Evolutionary conservation across 148 eudicot genomes (phyloP), one percentile per base, ranked within the genome.

Genomic region (Diospyros lotus): DNA sequence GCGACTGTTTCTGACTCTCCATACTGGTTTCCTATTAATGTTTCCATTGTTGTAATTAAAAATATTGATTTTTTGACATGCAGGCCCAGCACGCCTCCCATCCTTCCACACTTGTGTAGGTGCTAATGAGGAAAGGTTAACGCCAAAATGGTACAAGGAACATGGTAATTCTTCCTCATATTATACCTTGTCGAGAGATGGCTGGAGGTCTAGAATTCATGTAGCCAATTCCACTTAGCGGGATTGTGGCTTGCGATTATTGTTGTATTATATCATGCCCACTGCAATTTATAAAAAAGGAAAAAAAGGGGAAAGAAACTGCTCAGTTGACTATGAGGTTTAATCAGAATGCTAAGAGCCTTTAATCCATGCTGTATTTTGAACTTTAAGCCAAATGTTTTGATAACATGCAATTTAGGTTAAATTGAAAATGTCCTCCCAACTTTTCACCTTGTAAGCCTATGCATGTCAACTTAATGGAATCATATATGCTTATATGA

Each of bases 81-180:
- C 93, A 95, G 99, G 75, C 77, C 93, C 99, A 70, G 91, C 94
- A 58, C 94, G 98, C 59, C 99, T 95, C 74, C 99, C 99, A 51
- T 84, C 94, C 62, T 95, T 95, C 79, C 98, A 95, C 84, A 91
- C 98, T 60, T 95, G 99, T 77, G 97, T 95, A 28, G 99, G 99
- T 77, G 76, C 89, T 52, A 87, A 87, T 79, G 99, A 93, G 76
- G 99, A 95, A 82, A 87, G 87, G 75, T 68, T 95, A 80, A 84
- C 98, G 8, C 89, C 90, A 63, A 95, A 91, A 82, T 95, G 99
- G 99, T 95, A 95, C 79, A 95, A 95, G 82, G 99, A 95, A 76
- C 87, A 95, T 77, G 99, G 99, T 95, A 90, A 83, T 68, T 68
- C 7, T 65, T 61, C 52, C 66, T 74, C 40, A 15, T 71, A 2